A percentile compares a stretch with the other conserved stretches of the same genome.
Conservation (phyloP, 805 yeast species). For the Danielia oregonensis region DNA sequence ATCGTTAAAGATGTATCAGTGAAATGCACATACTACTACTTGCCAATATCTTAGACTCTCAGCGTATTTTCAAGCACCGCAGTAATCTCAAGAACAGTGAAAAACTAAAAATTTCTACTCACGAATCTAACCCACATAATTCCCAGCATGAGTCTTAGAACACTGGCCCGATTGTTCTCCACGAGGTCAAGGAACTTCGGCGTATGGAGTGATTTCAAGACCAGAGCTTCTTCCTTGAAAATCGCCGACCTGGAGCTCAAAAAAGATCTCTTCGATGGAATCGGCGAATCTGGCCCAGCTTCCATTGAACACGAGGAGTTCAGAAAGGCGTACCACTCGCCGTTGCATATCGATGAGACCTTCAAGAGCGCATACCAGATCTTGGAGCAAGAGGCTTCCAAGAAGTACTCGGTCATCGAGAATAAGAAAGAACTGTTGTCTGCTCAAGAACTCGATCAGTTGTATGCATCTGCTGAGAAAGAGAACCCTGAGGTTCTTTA, state of each 20-base stretch:
- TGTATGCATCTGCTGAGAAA: slow-evolving; percentile 60
- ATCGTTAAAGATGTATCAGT: too few relatives aligned
- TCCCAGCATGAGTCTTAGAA: slow-evolving; percentile 12
- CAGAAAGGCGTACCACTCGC: slow-evolving; percentile 58
- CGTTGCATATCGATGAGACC: slow-evolving; percentile 65
- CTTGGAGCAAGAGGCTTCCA: slow-evolving; percentile 47
- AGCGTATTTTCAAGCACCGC: slow-evolving; percentile 1
- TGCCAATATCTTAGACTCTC: too few relatives aligned
- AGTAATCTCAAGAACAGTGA: neutral
- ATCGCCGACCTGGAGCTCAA: slow-evolving; percentile 18
- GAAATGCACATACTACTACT: too few relatives aligned
- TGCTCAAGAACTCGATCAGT: slow-evolving; percentile 16
- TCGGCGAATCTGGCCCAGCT: slow-evolving; percentile 44
- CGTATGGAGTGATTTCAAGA: slow-evolving; percentile 33
- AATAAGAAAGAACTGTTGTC: slow-evolving; percentile 16
- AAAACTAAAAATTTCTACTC: slow-evolving; percentile 1
- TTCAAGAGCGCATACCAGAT: slow-evolving; percentile 65
- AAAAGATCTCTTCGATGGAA: slow-evolving; percentile 21
- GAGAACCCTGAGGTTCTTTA: slow-evolving; percentile 82
- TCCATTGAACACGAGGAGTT: slow-evolving; percentile 42
- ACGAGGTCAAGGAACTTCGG: slow-evolving; percentile 11
- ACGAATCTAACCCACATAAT: slow-evolving; percentile 1
- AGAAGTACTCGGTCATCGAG: slow-evolving; percentile 34
- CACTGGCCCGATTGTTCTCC: slow-evolving; percentile 13
- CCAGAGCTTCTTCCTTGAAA: slow-evolving; percentile 27